A percentile compares a stretch with the other conserved stretches of the same genome.
Evolutionary conservation across 148 eudicot species (phyloP).

Genomic region (Rhododendron henanense): DNA sequence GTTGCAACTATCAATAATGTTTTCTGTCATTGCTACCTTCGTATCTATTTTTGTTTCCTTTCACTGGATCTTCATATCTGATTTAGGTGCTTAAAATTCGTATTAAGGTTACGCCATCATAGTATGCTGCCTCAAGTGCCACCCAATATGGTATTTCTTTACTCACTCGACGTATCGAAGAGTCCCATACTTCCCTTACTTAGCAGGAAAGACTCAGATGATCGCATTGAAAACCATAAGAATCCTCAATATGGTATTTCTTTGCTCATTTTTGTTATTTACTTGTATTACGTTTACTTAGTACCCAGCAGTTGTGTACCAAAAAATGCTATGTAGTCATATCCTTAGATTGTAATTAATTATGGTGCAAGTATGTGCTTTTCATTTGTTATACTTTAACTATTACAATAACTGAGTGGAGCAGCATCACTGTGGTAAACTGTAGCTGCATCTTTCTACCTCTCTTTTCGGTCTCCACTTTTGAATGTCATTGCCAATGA

Average conservation of each 20-base stretch:
- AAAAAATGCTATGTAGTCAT: background rate
- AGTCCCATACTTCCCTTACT: slow-evolving; percentile 48
- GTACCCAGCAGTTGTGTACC: background rate
- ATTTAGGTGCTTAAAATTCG: background rate
- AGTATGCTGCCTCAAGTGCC: slow-evolving; percentile 80
- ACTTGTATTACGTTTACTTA: background rate
- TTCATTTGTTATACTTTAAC: slow-evolving; percentile 77
- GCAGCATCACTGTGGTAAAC: slow-evolving; percentile 35
- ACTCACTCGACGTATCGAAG: slow-evolving; percentile 69
- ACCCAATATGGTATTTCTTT: slow-evolving; percentile 82
- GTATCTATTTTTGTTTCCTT: background rate
- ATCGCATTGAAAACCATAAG: slow-evolving; percentile 21
- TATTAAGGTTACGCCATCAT: slow-evolving; percentile 67
- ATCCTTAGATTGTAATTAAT: slow-evolving; percentile 1
- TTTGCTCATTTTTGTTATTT: background rate
- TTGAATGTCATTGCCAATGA: slow-evolving; percentile 74
- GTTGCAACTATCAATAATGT: too few relatives aligned
- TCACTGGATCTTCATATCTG: background rate
- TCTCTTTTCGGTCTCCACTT: slow-evolving; percentile 52
- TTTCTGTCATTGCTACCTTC: too few relatives aligned
- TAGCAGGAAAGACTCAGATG: slow-evolving; percentile 43
- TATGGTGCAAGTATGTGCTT: slow-evolving; percentile 68
- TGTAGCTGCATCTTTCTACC: too few relatives aligned
- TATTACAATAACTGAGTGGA: slow-evolving; percentile 98
- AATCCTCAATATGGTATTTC: background rate